Evolutionary conservation across 495 filamentous ascomycete species (phyloP), one percentile per base, ranked within the genome.

Genomic region (Neurospora sp.): DNA sequence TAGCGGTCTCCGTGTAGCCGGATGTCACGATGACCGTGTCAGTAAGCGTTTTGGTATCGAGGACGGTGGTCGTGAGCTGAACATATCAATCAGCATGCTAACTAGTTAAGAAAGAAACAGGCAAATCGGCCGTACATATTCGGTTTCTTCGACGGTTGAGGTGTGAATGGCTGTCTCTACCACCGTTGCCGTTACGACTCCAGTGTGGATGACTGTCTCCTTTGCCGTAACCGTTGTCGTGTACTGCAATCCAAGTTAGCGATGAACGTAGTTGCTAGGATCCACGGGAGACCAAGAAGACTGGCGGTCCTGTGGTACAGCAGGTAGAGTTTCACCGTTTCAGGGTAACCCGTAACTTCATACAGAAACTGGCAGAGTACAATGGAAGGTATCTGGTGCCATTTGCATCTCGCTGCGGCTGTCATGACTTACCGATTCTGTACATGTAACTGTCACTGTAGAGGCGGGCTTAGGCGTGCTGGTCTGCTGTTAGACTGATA

Each of bases 11-110:
- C 70, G 75, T 72, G 38, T 27, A 41, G 12, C 39, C 20, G 9
- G 42, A 35, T 1, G 73, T 75, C 40, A 70, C 74, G n/a, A 72
- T 76, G 9, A 44, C 71, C 10, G 71, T 77, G 12, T 40, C 69
- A 44, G 20, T 77, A 31, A 59, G 40, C 31, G 65, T 41, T n/a
- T 76, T 40, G 16, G 71, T 75, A 0, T n/a, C 41, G 1, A 69
- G 73, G 41, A 40, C 44, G 42, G 72, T 38, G 22, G 48, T 70
- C 6, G 39, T 74, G 27, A 65, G 27, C 53, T 65, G 27, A 18
- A 65, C 12, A 18, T 0, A 35, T 18, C 0, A 31, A 0, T 65
- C 27, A 65, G 53, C 53, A 65, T 65, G 53, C 31, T 16, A 65
- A 35, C 12, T 35, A 18, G 53, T 0, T 3, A 18, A 9, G 27